Evolutionary conservation across 768 basidiomycete species (phyloP).

Genomic region (Rhodotorula diobovata): DNA sequence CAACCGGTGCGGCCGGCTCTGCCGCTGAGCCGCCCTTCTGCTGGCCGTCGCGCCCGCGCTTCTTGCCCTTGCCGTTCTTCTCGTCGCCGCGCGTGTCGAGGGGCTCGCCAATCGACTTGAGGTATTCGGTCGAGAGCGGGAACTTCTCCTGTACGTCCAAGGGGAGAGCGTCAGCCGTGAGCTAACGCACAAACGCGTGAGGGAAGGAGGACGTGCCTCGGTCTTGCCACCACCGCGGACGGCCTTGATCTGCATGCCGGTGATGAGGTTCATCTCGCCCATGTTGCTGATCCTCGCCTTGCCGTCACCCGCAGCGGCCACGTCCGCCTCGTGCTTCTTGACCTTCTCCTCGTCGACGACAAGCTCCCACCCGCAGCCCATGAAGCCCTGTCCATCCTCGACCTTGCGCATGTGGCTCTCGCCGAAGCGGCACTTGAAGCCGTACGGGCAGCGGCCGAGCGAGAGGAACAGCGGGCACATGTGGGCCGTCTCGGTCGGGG

Average conservation of each 20-base stretch:
- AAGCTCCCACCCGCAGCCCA: conserved; percentile 48
- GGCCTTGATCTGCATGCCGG: conserved; percentile 19
- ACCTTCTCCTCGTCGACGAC: conserved; percentile 61
- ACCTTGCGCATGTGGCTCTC: conserved; percentile 64
- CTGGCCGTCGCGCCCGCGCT: conserved; percentile 17
- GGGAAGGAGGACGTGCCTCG: conserved; percentile 15
- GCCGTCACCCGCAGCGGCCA: conserved; percentile 58
- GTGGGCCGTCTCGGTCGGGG: conserved; percentile 57
- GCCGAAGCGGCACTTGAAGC: conserved; percentile 86
- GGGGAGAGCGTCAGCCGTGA: no score
- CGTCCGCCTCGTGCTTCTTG: conserved; percentile 51
- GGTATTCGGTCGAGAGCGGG: conserved; percentile 25
- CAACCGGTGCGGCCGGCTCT: background rate
- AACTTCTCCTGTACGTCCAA: conserved; percentile 23
- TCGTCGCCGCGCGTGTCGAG: conserved; percentile 31
- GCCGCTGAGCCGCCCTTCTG: background rate
- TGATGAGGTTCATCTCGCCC: conserved; percentile 23
- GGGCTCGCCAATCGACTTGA: conserved; percentile 33
- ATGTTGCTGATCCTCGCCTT: conserved; percentile 61
- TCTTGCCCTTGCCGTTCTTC: conserved; percentile 8
- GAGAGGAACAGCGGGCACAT: conserved; percentile 65
- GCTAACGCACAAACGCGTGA: background rate
- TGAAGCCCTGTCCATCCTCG: conserved; percentile 49
- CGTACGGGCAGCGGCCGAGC: conserved; percentile 71
- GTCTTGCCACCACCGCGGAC: conserved; percentile 26